These are phyloP conservation scores for Boechera retrofracta DNA, from an alignment of 345 rosid species.

Conservation along the genomic window DNA sequence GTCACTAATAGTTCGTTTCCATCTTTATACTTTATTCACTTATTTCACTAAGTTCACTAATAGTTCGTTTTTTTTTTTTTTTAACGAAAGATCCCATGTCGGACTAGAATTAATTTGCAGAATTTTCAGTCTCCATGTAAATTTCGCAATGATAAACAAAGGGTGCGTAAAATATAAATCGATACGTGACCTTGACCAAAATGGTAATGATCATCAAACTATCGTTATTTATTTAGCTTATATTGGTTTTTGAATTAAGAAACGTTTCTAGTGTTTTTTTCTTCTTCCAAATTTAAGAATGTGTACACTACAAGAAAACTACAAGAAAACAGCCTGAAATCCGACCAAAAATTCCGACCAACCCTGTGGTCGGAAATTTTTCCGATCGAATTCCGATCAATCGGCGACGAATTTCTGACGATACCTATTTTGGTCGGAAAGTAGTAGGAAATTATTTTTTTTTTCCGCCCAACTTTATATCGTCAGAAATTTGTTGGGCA, in stretches of 20 bases:
- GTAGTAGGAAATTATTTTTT: too few relatives aligned
- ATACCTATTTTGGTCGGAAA: too few relatives aligned
- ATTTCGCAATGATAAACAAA: conserved; percentile 27
- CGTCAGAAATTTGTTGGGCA: too few relatives aligned
- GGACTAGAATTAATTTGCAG: conserved; percentile 15
- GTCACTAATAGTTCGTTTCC: too few relatives aligned
- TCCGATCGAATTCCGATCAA: too few relatives aligned
- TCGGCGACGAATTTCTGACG: too few relatives aligned
- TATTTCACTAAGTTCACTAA: not conserved
- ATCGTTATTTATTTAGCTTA: not conserved
- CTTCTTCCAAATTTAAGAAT: not conserved
- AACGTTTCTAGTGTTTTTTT: not conserved
- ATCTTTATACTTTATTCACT: conserved; percentile 11
- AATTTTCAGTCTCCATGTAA: conserved; percentile 33
- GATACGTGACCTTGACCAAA: conserved; percentile 18
- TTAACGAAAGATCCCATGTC: not conserved
- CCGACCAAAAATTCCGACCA: too few relatives aligned
- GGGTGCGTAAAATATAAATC: conserved; percentile 18
- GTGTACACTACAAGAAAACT: not conserved
- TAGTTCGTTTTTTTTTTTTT: not conserved
- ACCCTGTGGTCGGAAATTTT: too few relatives aligned
- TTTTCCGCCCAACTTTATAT: too few relatives aligned
- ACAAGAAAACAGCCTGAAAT: too few relatives aligned
- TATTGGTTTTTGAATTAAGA: not conserved
- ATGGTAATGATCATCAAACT: not conserved